Conservation (phyloP, 768 basidiomycete genomes). For the Trametes cubensis region DNA sequence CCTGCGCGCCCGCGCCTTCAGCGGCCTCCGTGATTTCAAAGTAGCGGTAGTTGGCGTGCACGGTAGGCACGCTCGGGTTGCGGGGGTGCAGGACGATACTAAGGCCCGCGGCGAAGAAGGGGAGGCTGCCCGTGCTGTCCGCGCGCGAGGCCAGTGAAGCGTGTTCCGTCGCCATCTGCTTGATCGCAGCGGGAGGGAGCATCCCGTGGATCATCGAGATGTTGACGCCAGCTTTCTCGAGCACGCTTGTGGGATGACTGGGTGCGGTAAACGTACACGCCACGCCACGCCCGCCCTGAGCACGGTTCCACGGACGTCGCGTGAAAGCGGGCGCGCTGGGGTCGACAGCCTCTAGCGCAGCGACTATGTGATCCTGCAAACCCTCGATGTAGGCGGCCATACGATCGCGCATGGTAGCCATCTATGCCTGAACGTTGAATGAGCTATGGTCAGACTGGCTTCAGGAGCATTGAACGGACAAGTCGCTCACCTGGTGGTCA, state of each 20-base stretch:
- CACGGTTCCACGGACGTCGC: slow-evolving; percentile 77
- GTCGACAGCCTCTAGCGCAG: slow-evolving; percentile 78
- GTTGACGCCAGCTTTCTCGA: slow-evolving; percentile 97
- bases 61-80: slow-evolving; percentile 91
- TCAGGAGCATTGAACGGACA: too few species aligned
- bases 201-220: slow-evolving; percentile 87
- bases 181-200: slow-evolving; percentile 86
- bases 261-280: slow-evolving; percentile 79
- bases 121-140: slow-evolving; percentile 62
- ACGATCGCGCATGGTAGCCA: slow-evolving; percentile 60
- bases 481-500: too few species aligned
- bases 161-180: slow-evolving; percentile 95
- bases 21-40: slow-evolving; percentile 79
- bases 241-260: slow-evolving; percentile 52
- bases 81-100: slow-evolving; percentile 93
- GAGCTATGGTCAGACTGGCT: too few species aligned
- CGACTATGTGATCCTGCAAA: slow-evolving; percentile 81
- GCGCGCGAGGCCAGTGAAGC: slow-evolving; percentile 55
- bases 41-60: slow-evolving; percentile 96
- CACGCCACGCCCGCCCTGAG: slow-evolving; percentile 73
- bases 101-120: slow-evolving; percentile 92
- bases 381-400: slow-evolving; percentile 74
- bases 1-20: slow-evolving; percentile 36
- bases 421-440: too few species aligned
- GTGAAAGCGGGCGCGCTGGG: slow-evolving; percentile 72